A percentile compares a stretch with the other conserved stretches of the same genome.
These are phyloP conservation scores for Luffa aegyptiaca DNA, from an alignment of 306 rosid species.

Conservation along the genomic window DNA sequence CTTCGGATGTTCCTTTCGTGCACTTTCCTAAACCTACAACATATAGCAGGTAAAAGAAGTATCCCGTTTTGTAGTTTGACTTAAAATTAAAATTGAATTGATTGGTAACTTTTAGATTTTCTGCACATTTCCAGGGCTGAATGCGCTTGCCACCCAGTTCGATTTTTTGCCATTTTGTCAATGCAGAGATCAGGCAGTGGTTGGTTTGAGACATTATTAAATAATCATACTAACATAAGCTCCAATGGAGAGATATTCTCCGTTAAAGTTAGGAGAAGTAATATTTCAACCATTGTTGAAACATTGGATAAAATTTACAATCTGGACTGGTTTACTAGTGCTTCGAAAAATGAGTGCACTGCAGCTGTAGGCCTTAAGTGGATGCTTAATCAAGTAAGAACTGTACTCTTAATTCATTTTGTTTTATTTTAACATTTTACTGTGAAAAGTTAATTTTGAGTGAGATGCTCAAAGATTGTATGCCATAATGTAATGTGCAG, in stretches of 20 bases:
- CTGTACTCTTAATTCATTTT: not conserved
- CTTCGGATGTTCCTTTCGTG: slow-evolving; percentile 55
- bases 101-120: slow-evolving; percentile 17
- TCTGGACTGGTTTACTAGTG: slow-evolving; percentile 89
- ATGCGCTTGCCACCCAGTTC: slow-evolving; percentile 81
- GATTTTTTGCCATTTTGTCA: slow-evolving; percentile 75
- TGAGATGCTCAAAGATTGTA: not conserved
- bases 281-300: slow-evolving; percentile 66
- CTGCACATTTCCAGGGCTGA: slow-evolving; percentile 52
- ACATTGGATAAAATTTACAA: slow-evolving; percentile 73
- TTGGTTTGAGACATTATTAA: slow-evolving; percentile 96
- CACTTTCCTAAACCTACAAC: slow-evolving; percentile 80
- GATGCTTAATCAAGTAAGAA: slow-evolving; percentile 97
- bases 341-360: slow-evolving; percentile 93
- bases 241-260: slow-evolving; percentile 96
- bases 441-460: not conserved
- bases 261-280: slow-evolving; percentile 80
- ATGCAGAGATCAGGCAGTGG: slow-evolving; percentile 99
- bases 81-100: not conserved
- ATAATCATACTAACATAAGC: slow-evolving; percentile 85
- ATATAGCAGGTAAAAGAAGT: slow-evolving; percentile 59
- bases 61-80: slow-evolving; percentile 9
- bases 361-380: slow-evolving; percentile 98
- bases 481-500: not conserved
- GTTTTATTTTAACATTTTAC: not conserved